Evolutionary conservation across 768 basidiomycete genomes (phyloP), one percentile per base, ranked within the genome.

Genomic region (Tulasnella sp.): DNA sequence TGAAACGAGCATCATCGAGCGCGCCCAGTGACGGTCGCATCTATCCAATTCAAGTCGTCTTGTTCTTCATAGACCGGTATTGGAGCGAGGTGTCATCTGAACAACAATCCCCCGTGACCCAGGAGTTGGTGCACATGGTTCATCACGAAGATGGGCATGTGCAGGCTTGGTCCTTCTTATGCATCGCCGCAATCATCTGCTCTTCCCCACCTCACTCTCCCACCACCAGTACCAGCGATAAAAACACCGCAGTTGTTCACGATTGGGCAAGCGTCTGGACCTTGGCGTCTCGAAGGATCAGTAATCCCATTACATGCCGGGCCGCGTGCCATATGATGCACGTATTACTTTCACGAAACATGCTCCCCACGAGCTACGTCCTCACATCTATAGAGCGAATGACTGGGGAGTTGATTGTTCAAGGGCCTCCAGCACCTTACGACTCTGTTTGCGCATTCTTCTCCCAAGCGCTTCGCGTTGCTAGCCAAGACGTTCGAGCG

Each of bases 401-500:
- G 49, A 79, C 83, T 1, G 85, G 84, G 63, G 89, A 95, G 63
- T 75, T 99, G 60, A 86, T 90, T 64, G 79, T 96, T 15, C 95
- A 98, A 71, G 94, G 93, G 0, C 93, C 94, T 1, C 73, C 82
- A 13, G 84, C 80, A 66, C 91, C 93, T 0, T 87, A 79, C 66
- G 96, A 99, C 67, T 83, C 94, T 0, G 90, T 95, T 41, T 96
- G 94, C 74, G 74, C 76, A 59, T 91, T 98, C 68, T 75, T 97
- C 48, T 73, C 79, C 4, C 74, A 79, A 26, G 85, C 82, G 58
- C 74, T 97, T 49, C 77, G 75, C 17, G 74, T 90, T 23, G 84
- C 90, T 0, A 82, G 80, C 60, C 83, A 85, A 67, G 92, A 98
- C 67, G 84, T 86, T 60, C 79, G 85, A 19, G 72, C 97, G 15